Evolutionary conservation across 2,329 filamentous ascomycete species (phyloP).

Genomic region (Aspergillus ustus): DNA sequence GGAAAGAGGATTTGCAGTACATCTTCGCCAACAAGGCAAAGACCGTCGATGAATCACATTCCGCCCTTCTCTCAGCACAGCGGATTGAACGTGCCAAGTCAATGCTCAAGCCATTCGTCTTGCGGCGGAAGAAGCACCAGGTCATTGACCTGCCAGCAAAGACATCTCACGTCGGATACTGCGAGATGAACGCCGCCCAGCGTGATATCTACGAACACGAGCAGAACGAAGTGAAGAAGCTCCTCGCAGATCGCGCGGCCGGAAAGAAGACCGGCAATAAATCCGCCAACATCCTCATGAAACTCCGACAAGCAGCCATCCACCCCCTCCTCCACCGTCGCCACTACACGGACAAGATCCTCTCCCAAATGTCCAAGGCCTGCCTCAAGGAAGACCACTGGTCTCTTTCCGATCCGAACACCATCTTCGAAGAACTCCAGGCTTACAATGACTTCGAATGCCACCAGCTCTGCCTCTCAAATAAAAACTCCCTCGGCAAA

Average conservation of each 20-base stretch:
- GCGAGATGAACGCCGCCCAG: conserved; percentile 76
- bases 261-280: conserved; percentile 60
- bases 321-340: conserved; percentile 87
- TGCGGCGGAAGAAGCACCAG: conserved; percentile 91
- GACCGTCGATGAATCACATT: conserved; percentile 72
- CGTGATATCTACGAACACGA: conserved; percentile 73
- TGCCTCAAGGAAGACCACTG: conserved; percentile 71
- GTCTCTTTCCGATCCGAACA: conserved; percentile 53
- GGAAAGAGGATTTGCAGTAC: conserved; percentile 77
- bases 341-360: conserved; percentile 74
- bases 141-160: conserved; percentile 87
- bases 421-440: conserved; percentile 59
- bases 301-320: conserved; percentile 87
- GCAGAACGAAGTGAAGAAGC: conserved; percentile 65
- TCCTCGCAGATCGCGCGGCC: conserved; percentile 62
- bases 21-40: conserved; percentile 94
- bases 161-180: conserved; percentile 76
- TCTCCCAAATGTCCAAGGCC: conserved; percentile 77
- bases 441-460: conserved; percentile 66
- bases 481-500: conserved; percentile 56
- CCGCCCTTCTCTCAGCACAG: conserved; percentile 82
- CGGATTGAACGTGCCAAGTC: conserved; percentile 84
- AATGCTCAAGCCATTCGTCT: conserved; percentile 93
- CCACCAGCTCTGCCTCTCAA: conserved; percentile 61
- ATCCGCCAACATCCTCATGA: conserved; percentile 77